phyloP scores from a whole-genome alignment of 805 yeast genomes.

The Lipomyces starkeyi region DNA sequence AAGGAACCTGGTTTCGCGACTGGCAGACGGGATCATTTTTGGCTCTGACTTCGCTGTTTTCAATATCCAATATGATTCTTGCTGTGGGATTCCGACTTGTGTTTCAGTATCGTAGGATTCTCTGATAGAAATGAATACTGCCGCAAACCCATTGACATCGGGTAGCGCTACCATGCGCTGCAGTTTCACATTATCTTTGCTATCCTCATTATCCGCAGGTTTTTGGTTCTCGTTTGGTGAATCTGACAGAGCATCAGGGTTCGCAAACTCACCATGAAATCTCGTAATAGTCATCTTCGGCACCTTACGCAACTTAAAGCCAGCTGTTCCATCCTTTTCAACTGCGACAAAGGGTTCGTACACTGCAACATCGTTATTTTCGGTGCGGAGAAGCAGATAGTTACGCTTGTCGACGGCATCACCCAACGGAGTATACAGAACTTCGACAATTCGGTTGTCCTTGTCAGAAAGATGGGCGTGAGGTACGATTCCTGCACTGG shows the following conservation, averaged over 20 bases:
- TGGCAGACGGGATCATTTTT: conserved; percentile 68
- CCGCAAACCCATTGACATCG: conserved; percentile 61
- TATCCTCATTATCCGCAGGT: not conserved
- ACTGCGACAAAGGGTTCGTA: conserved; percentile 62
- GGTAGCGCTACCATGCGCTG: conserved; percentile 58
- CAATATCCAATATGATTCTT: conserved; percentile 67
- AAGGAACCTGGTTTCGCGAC: conserved; percentile 54
- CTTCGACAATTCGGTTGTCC: conserved; percentile 45
- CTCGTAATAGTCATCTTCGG: conserved; percentile 57
- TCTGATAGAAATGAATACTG: conserved; percentile 61
- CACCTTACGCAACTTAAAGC: conserved; percentile 49
- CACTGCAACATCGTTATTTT: conserved; percentile 78
- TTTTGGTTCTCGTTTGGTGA: not conserved
- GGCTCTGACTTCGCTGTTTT: conserved; percentile 70
- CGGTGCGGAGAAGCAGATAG: conserved; percentile 70
- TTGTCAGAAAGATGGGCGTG: not conserved
- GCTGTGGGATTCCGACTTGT: not conserved
- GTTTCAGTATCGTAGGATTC: not conserved
- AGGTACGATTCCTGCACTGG: conserved; percentile 23
- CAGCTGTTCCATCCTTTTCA: not conserved
- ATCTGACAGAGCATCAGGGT: not conserved
- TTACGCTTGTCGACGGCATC: conserved; percentile 61
- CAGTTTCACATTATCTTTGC: not conserved
- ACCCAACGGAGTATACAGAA: conserved; percentile 68
- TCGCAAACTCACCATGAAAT: conserved; percentile 44